Percentiles rank a stretch among this genome's conserved stretches.
Conservation (phyloP, 2,329 filamentous ascomycete genomes). For the Alternaria incomplexa region DNA sequence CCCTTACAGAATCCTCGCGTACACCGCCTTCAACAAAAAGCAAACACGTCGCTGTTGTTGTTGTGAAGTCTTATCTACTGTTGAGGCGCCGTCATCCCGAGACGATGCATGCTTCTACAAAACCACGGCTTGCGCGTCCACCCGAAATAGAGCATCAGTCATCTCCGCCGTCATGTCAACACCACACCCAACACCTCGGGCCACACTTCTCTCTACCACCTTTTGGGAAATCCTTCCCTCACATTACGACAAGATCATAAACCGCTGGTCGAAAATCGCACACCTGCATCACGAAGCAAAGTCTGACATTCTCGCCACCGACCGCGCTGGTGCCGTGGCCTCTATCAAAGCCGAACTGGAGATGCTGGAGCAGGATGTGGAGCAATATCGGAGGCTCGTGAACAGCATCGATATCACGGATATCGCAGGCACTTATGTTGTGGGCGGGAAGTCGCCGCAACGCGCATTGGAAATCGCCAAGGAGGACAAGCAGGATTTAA, state of each 20-base stretch:
- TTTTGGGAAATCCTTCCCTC: constrained; percentile 17
- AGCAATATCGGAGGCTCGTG: constrained; percentile 8
- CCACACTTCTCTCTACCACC: constrained; percentile 4
- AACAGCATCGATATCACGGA: constrained; percentile 13
- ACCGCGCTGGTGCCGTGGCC: constrained; percentile 7
- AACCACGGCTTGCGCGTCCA: not conserved
- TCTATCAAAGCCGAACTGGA: constrained; percentile 22
- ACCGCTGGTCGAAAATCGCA: constrained; percentile 5
- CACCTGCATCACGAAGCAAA: constrained; percentile 8
- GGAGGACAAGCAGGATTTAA: constrained; percentile 18
- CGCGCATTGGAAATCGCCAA: constrained; percentile 20
- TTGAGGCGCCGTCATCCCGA: not conserved
- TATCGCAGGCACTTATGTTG: constrained; percentile 18
- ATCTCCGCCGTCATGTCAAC: not conserved
- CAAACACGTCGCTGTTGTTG: not conserved
- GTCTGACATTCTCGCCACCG: constrained; percentile 4
- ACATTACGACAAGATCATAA: constrained; percentile 13
- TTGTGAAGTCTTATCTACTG: not conserved
- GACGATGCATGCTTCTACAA: not conserved
- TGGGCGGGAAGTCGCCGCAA: constrained; percentile 9
- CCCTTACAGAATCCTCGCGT: not conserved
- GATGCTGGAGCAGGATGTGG: constrained; percentile 16
- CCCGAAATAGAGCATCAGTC: not conserved
- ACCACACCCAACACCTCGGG: not conserved
- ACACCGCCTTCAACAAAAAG: not conserved